phyloP scores from a whole-genome alignment of 208 protist species.

The Crithidia bombi region DNA sequence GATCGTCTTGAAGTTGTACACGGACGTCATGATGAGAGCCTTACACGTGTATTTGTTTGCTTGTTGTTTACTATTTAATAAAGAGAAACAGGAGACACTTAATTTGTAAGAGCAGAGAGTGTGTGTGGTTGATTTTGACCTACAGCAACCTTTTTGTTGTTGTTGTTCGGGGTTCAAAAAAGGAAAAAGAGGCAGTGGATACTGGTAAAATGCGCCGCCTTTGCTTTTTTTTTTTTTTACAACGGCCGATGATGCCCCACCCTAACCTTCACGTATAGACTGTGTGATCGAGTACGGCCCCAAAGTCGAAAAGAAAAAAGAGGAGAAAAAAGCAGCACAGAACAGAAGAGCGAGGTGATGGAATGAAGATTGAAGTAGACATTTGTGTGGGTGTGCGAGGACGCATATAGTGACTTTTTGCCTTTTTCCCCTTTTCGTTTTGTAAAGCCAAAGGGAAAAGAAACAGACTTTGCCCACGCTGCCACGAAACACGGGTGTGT shows the following conservation, averaged over 20 bases:
- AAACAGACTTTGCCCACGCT: no score
- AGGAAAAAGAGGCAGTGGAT: neutral
- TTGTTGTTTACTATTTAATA: constrained; percentile 1
- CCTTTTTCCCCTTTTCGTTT: no score
- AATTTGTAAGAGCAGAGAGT: no score
- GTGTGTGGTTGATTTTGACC: no score
- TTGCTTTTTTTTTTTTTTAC: constrained; percentile 7
- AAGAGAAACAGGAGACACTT: constrained; percentile 6
- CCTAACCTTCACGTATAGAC: neutral
- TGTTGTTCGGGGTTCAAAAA: no score
- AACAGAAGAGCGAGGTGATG: no score
- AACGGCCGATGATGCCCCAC: neutral
- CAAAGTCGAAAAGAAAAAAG: neutral
- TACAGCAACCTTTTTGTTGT: no score
- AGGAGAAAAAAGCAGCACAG: neutral
- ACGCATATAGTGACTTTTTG: no score
- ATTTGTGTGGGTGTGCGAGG: no score
- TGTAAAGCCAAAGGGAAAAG: neutral
- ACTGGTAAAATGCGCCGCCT: neutral
- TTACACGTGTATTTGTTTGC: constrained; percentile 14
- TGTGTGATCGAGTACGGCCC: neutral
- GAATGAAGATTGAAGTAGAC: no score
- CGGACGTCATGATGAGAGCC: constrained; percentile 61
- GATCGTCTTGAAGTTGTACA: constrained; percentile 99
- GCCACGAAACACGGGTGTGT: no score